Conservation (phyloP, 495 filamentous ascomycete species). For the Aspergillus taichungensis region DNA sequence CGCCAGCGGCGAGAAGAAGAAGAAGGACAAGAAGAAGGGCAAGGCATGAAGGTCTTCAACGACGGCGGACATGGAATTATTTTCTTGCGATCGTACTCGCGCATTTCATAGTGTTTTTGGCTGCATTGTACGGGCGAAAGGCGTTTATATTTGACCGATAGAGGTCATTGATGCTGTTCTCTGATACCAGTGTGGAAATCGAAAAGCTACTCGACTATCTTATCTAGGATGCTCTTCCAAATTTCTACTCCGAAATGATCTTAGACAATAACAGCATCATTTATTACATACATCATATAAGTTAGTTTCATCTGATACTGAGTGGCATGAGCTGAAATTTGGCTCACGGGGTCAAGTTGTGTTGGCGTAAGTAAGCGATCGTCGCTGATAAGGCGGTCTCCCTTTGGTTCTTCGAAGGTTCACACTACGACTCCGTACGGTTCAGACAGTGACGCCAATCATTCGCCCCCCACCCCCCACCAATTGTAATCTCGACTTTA, state of each 20-base stretch:
- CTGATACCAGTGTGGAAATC: slow-evolving; percentile 12
- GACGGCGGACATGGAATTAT: not conserved
- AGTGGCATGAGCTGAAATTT: too few relatives aligned
- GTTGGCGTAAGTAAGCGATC: not conserved
- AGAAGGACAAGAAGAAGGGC: slow-evolving; percentile 44
- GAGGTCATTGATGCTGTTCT: slow-evolving; percentile 7
- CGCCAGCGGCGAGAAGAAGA: slow-evolving; percentile 36
- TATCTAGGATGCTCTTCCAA: too few relatives aligned
- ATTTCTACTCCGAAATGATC: too few relatives aligned
- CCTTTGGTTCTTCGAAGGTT: not conserved
- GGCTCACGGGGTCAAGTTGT: too few relatives aligned
- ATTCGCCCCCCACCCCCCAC: too few relatives aligned
- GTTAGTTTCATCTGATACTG: too few relatives aligned
- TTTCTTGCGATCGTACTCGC: not conserved
- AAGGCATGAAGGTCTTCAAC: slow-evolving; percentile 23
- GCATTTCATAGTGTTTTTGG: slow-evolving; percentile 10
- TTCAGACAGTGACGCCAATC: not conserved
- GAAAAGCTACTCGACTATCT: not conserved
- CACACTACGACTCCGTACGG: not conserved
- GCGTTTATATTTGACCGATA: slow-evolving; percentile 11
- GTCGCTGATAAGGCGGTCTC: slow-evolving; percentile 5
- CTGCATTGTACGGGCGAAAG: slow-evolving; percentile 20
- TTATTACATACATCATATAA: too few relatives aligned
- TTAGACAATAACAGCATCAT: too few relatives aligned
- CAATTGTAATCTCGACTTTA: too few relatives aligned